Conservation (phyloP, 495 filamentous ascomycete species). For the Xylaria palmicola region DNA sequence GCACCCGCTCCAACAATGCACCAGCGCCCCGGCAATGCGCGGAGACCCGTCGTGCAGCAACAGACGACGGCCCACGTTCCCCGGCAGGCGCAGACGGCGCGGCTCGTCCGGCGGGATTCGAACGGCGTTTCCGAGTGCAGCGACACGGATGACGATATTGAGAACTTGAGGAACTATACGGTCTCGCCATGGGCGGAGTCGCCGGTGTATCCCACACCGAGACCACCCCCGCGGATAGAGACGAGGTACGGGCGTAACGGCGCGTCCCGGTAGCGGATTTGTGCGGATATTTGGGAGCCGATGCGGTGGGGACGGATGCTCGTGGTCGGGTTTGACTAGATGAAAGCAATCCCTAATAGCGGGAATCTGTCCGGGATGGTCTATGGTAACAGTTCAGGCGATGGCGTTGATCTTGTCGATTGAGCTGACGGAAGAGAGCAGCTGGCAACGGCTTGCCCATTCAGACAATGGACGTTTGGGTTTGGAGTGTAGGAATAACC, state of each 20-base stretch:
- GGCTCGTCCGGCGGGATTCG: conserved; percentile 11
- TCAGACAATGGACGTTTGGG: neutral
- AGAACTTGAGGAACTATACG: neutral
- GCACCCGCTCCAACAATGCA: neutral
- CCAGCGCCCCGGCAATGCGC: neutral
- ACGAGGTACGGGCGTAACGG: neutral
- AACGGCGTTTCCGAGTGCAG: conserved; percentile 19
- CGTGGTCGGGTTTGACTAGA: too few species aligned
- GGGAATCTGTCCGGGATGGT: too few species aligned
- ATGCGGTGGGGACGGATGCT: too few species aligned
- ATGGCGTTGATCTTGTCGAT: neutral
- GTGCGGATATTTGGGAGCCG: neutral
- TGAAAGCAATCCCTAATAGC: too few species aligned
- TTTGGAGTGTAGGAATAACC: too few species aligned
- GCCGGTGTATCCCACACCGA: too few species aligned
- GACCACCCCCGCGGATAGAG: too few species aligned
- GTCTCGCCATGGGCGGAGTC: too few species aligned
- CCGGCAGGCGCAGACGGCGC: neutral
- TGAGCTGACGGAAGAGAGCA: neutral
- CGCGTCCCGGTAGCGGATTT: neutral
- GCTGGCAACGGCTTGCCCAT: neutral
- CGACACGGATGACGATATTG: conserved; percentile 4
- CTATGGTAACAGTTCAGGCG: neutral
- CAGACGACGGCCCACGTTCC: neutral
- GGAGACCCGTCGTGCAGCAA: neutral